Percentiles rank a stretch among this genome's conserved stretches.
These are phyloP conservation scores for Rhizopus stolonifer DNA, from an alignment of 371 early-diverging fungal genomes.

Conservation along the genomic window DNA sequence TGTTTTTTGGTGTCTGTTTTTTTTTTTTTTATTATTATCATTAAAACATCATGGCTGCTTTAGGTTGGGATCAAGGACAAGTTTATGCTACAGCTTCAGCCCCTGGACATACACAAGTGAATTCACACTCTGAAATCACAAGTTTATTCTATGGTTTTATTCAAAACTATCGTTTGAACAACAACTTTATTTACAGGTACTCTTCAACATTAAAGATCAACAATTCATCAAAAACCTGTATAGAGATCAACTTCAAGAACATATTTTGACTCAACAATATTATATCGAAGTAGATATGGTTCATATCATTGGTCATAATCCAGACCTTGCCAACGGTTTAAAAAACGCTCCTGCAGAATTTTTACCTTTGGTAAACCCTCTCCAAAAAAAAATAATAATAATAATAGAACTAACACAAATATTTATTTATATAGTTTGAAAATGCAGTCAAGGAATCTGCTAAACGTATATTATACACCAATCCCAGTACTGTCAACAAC, in stretches of 20 bases:
- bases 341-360: constrained; percentile 76
- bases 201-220: too few species aligned
- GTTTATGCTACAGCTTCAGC: constrained; percentile 70
- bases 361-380: constrained; percentile 68
- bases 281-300: constrained; percentile 84
- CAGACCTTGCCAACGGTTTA: constrained; percentile 77
- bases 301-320: constrained; percentile 81
- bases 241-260: constrained; percentile 90
- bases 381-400: neutral
- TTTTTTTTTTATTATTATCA: neutral
- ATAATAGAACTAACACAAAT: neutral
- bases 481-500: constrained; percentile 32
- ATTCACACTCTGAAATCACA: constrained; percentile 58
- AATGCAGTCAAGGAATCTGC: constrained; percentile 74
- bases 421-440: constrained; percentile 70
- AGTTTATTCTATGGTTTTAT: constrained; percentile 69
- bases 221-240: neutral
- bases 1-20: constrained; percentile 7
- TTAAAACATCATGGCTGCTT: constrained; percentile 47
- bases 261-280: constrained; percentile 72
- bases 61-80: constrained; percentile 84
- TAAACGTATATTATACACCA: constrained; percentile 61
- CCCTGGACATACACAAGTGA: constrained; percentile 57
- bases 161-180: constrained; percentile 75
- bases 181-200: constrained; percentile 77